These are phyloP conservation scores for Periconia macrospinosa DNA, from an alignment of 2,329 filamentous ascomycete species.

Conservation along the genomic window DNA sequence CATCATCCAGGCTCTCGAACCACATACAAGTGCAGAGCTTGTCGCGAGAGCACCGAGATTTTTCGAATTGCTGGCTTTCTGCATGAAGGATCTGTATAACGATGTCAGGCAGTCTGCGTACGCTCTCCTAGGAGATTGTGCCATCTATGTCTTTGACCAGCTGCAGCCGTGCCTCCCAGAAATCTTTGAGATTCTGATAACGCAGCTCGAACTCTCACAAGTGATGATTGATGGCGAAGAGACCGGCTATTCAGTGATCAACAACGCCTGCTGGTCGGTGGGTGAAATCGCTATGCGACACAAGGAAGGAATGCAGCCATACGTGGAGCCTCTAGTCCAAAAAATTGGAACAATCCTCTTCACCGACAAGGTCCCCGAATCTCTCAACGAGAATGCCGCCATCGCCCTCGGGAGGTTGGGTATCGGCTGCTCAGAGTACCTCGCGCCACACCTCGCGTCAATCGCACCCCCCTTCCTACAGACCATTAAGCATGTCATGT, in stretches of 20 bases:
- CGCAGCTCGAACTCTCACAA: conserved; percentile 74
- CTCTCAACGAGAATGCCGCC: conserved; percentile 89
- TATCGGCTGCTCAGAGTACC: conserved; percentile 71
- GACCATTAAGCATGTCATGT: conserved; percentile 80
- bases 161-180: conserved; percentile 72
- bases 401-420: conserved; percentile 90
- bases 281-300: conserved; percentile 88
- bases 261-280: conserved; percentile 97
- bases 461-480: conserved; percentile 83
- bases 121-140: conserved; percentile 89
- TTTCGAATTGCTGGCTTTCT: conserved; percentile 87
- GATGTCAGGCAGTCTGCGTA: conserved; percentile 97
- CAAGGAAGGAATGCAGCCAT: conserved; percentile 72
- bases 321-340: conserved; percentile 74
- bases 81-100: conserved; percentile 87
- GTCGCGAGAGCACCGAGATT: conserved; percentile 76
- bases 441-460: conserved; percentile 76
- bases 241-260: conserved; percentile 86
- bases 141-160: conserved; percentile 86
- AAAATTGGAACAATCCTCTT: conserved; percentile 80
- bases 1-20: conserved; percentile 85
- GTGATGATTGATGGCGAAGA: conserved; percentile 80
- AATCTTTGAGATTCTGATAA: conserved; percentile 79
- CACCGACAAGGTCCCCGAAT: conserved; percentile 81
- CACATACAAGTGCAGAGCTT: conserved; percentile 72